Conservation (phyloP, 2,329 filamentous ascomycete species). For the Colletotrichum sp. region DNA sequence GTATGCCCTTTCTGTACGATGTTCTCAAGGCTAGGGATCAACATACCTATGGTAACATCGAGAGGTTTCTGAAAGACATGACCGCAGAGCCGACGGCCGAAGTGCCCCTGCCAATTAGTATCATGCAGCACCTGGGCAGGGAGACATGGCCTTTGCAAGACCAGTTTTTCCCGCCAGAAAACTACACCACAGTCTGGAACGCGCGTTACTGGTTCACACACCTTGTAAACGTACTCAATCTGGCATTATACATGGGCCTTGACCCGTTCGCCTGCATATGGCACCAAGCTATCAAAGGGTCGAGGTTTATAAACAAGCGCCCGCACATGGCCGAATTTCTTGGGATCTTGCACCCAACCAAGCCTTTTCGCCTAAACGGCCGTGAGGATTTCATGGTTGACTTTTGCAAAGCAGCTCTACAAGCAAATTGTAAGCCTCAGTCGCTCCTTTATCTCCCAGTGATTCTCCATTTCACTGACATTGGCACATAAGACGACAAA, state of each 20-base stretch:
- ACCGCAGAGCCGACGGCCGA: not conserved
- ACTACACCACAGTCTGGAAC: not conserved
- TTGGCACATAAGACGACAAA: not conserved
- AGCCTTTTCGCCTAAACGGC: not conserved
- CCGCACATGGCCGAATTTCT: not conserved
- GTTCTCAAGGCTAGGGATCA: not conserved
- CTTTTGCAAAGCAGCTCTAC: not conserved
- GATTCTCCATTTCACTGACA: no score
- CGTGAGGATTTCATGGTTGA: not conserved
- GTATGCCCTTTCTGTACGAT: not conserved
- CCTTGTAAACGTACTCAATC: not conserved
- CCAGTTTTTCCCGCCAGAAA: not conserved
- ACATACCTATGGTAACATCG: not conserved
- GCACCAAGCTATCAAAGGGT: not conserved
- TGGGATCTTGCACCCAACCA: not conserved
- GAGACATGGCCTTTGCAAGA: not conserved
- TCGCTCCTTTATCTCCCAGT: no score
- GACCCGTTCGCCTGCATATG: not conserved
- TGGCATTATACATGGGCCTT: not conserved
- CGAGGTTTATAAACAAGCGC: not conserved
- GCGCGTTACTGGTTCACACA: not conserved
- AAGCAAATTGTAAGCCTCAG: not conserved
- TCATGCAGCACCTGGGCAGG: not conserved
- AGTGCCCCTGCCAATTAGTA: not conserved
- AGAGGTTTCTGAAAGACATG: not conserved